These are phyloP conservation scores for Tremellales sp. DNA, from an alignment of 1,284 basidiomycete species.

Conservation along the genomic window DNA sequence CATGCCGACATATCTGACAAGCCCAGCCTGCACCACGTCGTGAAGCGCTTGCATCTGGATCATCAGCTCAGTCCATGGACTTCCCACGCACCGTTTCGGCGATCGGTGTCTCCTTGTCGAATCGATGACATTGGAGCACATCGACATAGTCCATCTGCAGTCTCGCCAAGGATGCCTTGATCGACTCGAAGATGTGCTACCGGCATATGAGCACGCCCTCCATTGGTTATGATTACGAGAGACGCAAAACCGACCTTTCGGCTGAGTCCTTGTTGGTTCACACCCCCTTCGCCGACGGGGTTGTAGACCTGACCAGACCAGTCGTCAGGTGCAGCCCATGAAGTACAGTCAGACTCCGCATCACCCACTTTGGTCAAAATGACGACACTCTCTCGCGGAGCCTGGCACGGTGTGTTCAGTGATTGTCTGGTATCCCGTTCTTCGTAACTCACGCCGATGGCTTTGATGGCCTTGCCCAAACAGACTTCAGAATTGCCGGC, in stretches of 20 bases:
- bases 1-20: conserved; percentile 65
- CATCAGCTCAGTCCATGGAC: background rate
- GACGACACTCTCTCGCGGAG: conserved; percentile 67
- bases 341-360: background rate
- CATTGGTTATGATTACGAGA: background rate
- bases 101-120: conserved; percentile 60
- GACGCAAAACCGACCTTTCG: conserved; percentile 43
- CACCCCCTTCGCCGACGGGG: conserved; percentile 14
- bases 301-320: conserved; percentile 14
- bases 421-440: background rate
- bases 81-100: conserved; percentile 48
- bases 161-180: conserved; percentile 61
- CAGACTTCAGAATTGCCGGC: conserved; percentile 59
- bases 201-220: background rate
- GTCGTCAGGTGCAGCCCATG: background rate
- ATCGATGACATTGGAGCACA: conserved; percentile 57
- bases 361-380: conserved; percentile 66
- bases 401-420: conserved; percentile 2
- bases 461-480: conserved; percentile 74
- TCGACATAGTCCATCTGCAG: conserved; percentile 70
- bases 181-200: conserved; percentile 62
- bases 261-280: conserved; percentile 52
- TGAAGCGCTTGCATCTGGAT: conserved; percentile 60
- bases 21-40: conserved; percentile 61
- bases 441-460: conserved; percentile 54